Percentiles rank a stretch among this genome's conserved stretches.
These are phyloP conservation scores for Dillenia suffruticosa DNA, from an alignment of 164 flowering plant species.

Conservation along the genomic window DNA sequence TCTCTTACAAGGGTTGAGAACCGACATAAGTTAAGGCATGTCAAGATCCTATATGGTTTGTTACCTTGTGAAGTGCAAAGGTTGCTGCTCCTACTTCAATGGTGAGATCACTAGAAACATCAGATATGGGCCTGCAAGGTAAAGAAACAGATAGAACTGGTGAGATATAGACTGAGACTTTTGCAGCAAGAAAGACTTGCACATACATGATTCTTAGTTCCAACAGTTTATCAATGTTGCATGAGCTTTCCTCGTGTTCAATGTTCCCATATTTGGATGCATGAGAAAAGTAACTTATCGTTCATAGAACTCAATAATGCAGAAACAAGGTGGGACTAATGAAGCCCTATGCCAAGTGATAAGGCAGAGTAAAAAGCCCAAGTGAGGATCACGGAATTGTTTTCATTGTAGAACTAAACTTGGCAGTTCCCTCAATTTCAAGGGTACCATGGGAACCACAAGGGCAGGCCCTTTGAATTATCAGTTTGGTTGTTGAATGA, in stretches of 20 bases:
- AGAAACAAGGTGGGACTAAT: slow-evolving; percentile 3
- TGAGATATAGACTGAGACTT: background rate
- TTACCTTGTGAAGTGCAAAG: slow-evolving; percentile 94
- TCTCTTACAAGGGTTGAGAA: no score
- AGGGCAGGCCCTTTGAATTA: slow-evolving; percentile 14
- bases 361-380: slow-evolving; percentile 8
- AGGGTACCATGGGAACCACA: slow-evolving; percentile 10
- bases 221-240: slow-evolving; percentile 11
- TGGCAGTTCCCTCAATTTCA: slow-evolving; percentile 2
- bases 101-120: slow-evolving; percentile 91
- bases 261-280: slow-evolving; percentile 14
- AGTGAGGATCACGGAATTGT: background rate
- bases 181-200: background rate
- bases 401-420: slow-evolving; percentile 1
- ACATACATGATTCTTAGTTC: slow-evolving; percentile 22
- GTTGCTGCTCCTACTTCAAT: slow-evolving; percentile 71
- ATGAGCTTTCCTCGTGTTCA: slow-evolving; percentile 8
- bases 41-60: background rate
- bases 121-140: slow-evolving; percentile 92
- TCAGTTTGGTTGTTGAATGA: background rate
- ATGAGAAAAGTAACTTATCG: background rate
- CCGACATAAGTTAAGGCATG: no score
- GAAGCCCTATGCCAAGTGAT: slow-evolving; percentile 1
- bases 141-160: background rate
- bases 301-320: slow-evolving; percentile 8